Evolutionary conservation across 495 filamentous ascomycete genomes (phyloP).

Genomic region (Talaromyces thailandensis): DNA sequence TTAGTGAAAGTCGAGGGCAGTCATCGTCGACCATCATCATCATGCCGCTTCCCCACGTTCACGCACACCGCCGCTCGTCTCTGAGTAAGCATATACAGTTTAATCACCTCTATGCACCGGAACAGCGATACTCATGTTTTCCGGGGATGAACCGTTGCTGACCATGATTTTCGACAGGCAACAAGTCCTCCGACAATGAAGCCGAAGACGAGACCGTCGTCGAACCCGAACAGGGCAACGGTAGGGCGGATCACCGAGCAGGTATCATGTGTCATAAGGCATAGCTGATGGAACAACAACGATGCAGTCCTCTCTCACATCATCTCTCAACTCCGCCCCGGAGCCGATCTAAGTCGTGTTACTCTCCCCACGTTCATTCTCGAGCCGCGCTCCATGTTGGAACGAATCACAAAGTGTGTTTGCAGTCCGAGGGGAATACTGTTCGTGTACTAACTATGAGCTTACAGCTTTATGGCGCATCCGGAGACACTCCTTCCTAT

Average conservation of each 20-base stretch:
- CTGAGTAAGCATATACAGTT: constrained; percentile 17
- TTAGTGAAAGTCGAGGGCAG: not conserved
- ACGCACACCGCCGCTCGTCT: constrained; percentile 26
- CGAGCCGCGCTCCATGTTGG: constrained; percentile 94
- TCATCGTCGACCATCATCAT: constrained; percentile 8
- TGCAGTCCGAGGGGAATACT: not conserved
- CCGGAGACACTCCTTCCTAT: constrained; percentile 91
- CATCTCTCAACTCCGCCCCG: constrained; percentile 91
- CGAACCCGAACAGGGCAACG: constrained; percentile 57
- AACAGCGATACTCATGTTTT: not conserved
- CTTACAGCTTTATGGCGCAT: constrained; percentile 92
- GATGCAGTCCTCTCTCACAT: constrained; percentile 78
- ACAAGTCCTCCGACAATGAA: constrained; percentile 48
- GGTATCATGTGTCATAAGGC: not conserved
- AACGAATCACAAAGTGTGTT: constrained; percentile 91
- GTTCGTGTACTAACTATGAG: not conserved
- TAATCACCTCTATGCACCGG: not conserved
- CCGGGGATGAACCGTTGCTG: not conserved
- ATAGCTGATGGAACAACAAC: constrained; percentile 1
- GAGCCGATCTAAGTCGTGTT: constrained; percentile 89
- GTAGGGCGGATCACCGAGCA: constrained; percentile 20
- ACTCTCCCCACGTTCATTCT: constrained; percentile 96
- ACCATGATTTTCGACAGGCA: constrained; percentile 22
- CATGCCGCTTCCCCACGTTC: constrained; percentile 22
- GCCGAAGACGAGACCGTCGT: constrained; percentile 71